Evolutionary conservation across 2,329 filamentous ascomycete genomes (phyloP), one percentile per base, ranked within the genome.

Genomic region (Xylariaceae sp.): DNA sequence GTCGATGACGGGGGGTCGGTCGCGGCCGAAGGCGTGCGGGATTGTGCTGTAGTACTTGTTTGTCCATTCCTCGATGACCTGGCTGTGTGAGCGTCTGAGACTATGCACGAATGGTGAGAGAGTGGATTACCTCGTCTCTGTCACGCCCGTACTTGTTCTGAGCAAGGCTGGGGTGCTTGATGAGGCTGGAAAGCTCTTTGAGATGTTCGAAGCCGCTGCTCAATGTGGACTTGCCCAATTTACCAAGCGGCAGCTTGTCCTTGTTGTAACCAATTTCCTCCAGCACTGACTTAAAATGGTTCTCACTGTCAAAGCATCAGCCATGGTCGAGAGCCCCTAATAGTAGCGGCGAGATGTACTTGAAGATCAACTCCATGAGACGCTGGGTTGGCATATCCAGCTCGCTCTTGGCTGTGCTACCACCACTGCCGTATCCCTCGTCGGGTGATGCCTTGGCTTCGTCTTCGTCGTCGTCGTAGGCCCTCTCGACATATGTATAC

Each of bases 291-390:
- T 77, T 70, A 63, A 91, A 87, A 57, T 82, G 81, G 18, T 80
- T 61, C 43, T 79, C 73, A 60, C 45, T 48, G 37, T 9, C 13
- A n/a, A 15, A 15, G 30, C 7, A 11, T 26, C 11, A 26, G 22
- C 22, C 11, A 26, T 26, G 22, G 11, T 26, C 7, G 30, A 32
- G 16, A 8, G 6, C 15, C 13, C 19, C 9, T 11, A 24, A 26
- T 29, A 15, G 24, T 32, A 17, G 8, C 13, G 12, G 30, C 15
- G 6, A 6, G 7, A 8, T 39, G 30, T 34, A 48, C 45, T 93
- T 89, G 72, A 94, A 94, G 48, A 94, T 91, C 50, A 93, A 76
- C 45, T 80, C 68, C 72, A 93, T 81, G 16, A 93, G 68, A 8
- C 78, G 64, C 56, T 87, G 80, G 2, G 48, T 51, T 1, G 48